Evolutionary conservation across 768 basidiomycete species (phyloP).

Genomic region (Tulasnella sp.): DNA sequence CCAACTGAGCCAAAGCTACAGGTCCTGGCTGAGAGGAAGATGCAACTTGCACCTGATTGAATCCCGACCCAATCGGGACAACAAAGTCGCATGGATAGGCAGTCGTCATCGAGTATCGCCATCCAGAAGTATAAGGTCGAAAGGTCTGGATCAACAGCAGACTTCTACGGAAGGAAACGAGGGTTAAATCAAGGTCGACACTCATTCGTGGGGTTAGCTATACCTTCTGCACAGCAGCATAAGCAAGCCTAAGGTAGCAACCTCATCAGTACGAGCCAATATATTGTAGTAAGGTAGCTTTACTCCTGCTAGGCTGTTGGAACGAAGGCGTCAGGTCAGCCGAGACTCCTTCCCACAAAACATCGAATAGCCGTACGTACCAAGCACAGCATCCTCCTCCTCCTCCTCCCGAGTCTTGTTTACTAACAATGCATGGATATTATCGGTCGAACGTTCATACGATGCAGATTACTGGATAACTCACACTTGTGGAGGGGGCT

Average conservation of each 20-base stretch:
- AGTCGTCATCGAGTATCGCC: not conserved
- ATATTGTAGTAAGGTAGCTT: not conserved
- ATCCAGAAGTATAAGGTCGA: not conserved
- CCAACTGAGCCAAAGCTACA: too few relatives aligned
- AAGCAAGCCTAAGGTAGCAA: not conserved
- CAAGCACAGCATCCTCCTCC: not conserved
- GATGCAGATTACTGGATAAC: not conserved
- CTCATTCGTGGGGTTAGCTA: not conserved
- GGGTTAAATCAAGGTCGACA: not conserved
- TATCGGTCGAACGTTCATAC: not conserved
- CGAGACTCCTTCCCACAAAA: not conserved
- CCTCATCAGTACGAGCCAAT: not conserved
- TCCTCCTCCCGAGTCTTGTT: not conserved
- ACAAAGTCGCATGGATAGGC: not conserved
- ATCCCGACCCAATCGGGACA: not conserved
- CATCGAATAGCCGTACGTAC: not conserved
- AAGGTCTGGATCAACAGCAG: not conserved
- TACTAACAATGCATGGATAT: not conserved
- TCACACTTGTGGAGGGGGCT: not conserved
- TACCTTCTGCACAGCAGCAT: not conserved
- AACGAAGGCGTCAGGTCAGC: not conserved
- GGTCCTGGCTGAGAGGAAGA: too few relatives aligned
- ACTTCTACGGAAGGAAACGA: too few relatives aligned
- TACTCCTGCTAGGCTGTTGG: not conserved
- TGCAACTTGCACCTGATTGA: too few relatives aligned